Evolutionary conservation across 1,284 basidiomycete genomes (phyloP), one percentile per base, ranked within the genome.

Genomic region (Marasmius oreades): DNA sequence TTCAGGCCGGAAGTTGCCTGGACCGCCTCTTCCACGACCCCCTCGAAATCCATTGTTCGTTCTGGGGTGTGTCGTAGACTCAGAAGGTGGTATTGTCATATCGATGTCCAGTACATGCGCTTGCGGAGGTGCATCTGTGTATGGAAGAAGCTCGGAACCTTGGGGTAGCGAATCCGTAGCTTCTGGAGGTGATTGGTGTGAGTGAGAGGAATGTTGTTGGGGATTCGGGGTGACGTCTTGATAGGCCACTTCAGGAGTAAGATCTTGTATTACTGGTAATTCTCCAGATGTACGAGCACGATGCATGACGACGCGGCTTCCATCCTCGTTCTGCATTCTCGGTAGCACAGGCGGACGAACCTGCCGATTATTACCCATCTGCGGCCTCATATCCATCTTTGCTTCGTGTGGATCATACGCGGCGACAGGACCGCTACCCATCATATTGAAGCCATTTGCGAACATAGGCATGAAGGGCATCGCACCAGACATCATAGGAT

Each of bases 401-500:
- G 87, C 75, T 67, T 92, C 85, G 65, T 85, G 81, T 22, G 90
- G 90, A 67, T 92, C 87, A 64, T 92, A 92, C 5, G 84, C 73
- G 14, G 76, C 75, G 46, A 76, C 77, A 28, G 77, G 66, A 16
- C 68, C 67, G 26, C 59, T 62, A 59, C 68, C 67, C 72, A 81
- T 42, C 39, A 42, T 75, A 16, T 74, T 74, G 56, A 78, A 77
- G 23, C 74, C 75, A 51, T 70, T 70, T 42, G 78, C 66, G 62
- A 85, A 85, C 79, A 89, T 84, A 43, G 84, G 79, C 70, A 88
- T 75, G 65, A 89, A 89, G 6, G 85, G 84, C 63, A 87, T 69
- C 16, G 64, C 67, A 59, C 64, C 67, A 1, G 66, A 62, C 56
- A 70, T 61, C 47, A 69, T 62, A 55, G 67, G 52, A 31, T 72